phyloP scores from a whole-genome alignment of 169 alveolate genomes.

The Cystoisospora suis region DNA sequence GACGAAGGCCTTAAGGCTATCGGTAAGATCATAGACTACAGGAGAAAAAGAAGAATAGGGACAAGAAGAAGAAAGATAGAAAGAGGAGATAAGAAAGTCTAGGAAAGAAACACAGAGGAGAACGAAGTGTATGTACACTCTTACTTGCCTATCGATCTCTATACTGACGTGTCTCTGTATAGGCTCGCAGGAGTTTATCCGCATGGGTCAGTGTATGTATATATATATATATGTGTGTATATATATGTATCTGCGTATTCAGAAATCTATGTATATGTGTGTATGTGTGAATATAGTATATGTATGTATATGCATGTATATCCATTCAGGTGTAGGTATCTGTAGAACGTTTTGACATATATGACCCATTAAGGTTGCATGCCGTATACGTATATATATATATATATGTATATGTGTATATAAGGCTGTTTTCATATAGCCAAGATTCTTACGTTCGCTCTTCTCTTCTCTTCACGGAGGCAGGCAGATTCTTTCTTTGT shows the following conservation, averaged over 20 bases:
- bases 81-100: not conserved
- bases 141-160: not conserved
- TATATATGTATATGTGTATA: not conserved
- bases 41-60: not conserved
- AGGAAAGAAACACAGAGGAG: no score
- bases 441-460: no score
- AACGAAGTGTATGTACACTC: not conserved
- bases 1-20: slow-evolving; percentile 95
- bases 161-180: not conserved
- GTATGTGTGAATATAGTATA: no score
- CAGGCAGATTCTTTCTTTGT: no score
- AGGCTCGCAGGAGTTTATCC: not conserved
- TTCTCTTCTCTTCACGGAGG: no score
- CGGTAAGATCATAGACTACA: slow-evolving; percentile 69
- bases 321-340: not conserved
- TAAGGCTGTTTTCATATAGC: no score
- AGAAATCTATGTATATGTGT: no score
- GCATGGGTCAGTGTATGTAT: no score
- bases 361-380: not conserved
- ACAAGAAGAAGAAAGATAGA: not conserved
- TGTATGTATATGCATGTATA: not conserved
- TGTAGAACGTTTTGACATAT: no score
- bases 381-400: not conserved
- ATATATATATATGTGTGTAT: no score
- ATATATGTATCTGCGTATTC: no score